Percentiles rank a stretch among this genome's conserved stretches.
phyloP scores from a whole-genome alignment of 495 filamentous ascomycete genomes.

The Cudoniella acicularis region DNA sequence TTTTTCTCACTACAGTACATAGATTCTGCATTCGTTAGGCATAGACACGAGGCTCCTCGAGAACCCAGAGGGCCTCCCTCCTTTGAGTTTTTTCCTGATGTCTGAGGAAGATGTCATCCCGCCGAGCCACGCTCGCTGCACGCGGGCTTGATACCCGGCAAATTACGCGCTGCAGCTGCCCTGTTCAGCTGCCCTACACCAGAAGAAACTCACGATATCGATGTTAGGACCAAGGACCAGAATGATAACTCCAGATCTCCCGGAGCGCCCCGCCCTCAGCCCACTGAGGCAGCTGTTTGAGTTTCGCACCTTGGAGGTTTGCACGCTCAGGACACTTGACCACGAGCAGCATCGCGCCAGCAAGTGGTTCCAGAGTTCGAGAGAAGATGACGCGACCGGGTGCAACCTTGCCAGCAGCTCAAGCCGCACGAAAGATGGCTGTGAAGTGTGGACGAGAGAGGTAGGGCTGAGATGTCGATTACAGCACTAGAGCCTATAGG shows the following conservation, averaged over 20 bases:
- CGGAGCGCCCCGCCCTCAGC: background rate
- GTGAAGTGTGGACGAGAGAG: background rate
- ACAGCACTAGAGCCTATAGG: background rate
- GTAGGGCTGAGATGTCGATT: conserved; percentile 8
- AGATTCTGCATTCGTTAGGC: background rate
- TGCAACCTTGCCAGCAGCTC: conserved; percentile 5
- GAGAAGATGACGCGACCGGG: background rate
- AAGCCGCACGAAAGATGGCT: conserved; percentile 1
- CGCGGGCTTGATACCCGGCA: background rate
- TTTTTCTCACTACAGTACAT: background rate
- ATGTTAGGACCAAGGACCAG: background rate
- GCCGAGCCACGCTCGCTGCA: conserved; percentile 12
- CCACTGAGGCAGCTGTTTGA: too few species aligned
- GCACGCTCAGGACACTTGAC: too few species aligned
- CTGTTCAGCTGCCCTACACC: conserved; percentile 16
- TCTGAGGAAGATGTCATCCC: background rate
- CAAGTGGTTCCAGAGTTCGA: background rate
- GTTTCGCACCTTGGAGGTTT: too few species aligned
- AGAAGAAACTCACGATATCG: background rate
- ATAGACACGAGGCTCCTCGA: background rate
- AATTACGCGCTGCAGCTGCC: conserved; percentile 7
- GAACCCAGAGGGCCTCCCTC: background rate
- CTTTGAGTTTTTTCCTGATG: background rate
- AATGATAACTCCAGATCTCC: too few species aligned
- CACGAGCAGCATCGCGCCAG: background rate